Base-by-base conservation (phyloP, 1,284 basidiomycete species). In the Ganoderma resinaceum region DNA sequence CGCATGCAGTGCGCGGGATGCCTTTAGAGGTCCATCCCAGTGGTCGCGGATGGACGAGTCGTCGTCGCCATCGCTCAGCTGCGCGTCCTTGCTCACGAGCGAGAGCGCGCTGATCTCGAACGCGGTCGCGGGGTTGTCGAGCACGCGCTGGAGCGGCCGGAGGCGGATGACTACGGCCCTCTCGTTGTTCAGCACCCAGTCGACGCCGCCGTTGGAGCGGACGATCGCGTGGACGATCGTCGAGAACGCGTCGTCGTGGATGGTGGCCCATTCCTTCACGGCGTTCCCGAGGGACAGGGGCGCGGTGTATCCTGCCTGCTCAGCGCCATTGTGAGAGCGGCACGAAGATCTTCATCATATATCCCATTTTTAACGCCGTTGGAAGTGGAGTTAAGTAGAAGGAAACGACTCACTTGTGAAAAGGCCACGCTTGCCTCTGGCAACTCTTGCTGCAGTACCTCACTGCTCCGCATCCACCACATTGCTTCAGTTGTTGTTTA, bases 401-500 rank as follows among this genome's bases (percentile, higher is more conserved):
- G 57, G 7, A 35, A 1, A 40, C 14, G 29, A 60, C 58, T 60
- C 58, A 66, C 65, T 55, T 66, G 52, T 66, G 65, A 11, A 18
- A 29, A 1, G 60, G 61, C 65, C 65, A 62, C 7, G 35, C 60
- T 26, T 16, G 29, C 52, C 16, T 53, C 40, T 62, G 65, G 42
- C 65, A 66, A 37, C 55, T 38, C 40, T 57, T 62, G 46, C 65
- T 62, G 52, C 65, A 66, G 49, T 62, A 66, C 26, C 62, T 29
- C 20, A 46, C 52, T 7, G 38, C 42, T 2, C 37, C 26, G 33
- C 65, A 66, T 20, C 60, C 60, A 46, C 26, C 40, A 20, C 65
- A 66, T 23, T 26, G 46, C 57, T 53, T 59, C 31, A 65, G 40
- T n/a, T 38, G 35, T 26, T 40, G 35, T 29, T 59, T 38, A 9